A percentile compares a stretch with the other conserved stretches of the same genome.
These are phyloP conservation scores for Polyplosphaeria fusca DNA, from an alignment of 495 filamentous ascomycete genomes.

Conservation along the genomic window DNA sequence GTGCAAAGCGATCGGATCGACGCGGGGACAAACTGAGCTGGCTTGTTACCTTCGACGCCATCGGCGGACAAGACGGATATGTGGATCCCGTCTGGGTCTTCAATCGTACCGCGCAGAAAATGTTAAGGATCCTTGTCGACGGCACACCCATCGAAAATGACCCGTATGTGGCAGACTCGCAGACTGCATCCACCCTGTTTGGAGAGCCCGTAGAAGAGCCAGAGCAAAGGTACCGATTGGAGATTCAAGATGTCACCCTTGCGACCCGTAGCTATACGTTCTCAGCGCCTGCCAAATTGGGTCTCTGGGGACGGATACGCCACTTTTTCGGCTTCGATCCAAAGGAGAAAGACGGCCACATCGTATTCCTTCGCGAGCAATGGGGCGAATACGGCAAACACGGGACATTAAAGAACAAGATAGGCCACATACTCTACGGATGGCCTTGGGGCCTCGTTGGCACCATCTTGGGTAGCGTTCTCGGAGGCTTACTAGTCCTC, in stretches of 20 bases:
- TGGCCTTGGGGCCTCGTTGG: slow-evolving; percentile 6
- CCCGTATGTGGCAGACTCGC: neutral
- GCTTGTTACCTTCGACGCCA: slow-evolving; percentile 19
- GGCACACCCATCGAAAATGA: neutral
- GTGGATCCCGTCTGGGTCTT: neutral
- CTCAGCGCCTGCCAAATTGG: neutral
- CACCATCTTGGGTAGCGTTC: neutral
- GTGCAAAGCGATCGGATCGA: neutral
- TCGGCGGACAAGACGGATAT: slow-evolving; percentile 4
- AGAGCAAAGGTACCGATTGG: slow-evolving; percentile 1
- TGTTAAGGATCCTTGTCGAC: slow-evolving; percentile 11
- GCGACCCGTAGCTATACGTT: slow-evolving; percentile 13
- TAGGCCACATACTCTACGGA: slow-evolving; percentile 1
- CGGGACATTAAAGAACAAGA: slow-evolving; percentile 4
- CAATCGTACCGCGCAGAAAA: slow-evolving; percentile 7
- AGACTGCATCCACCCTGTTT: slow-evolving; percentile 4
- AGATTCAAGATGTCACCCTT: slow-evolving; percentile 1
- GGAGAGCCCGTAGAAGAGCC: neutral
- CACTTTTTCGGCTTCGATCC: slow-evolving; percentile 13
- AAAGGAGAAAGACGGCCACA: slow-evolving; percentile 4
- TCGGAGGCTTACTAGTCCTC: slow-evolving; percentile 6
- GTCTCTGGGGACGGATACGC: slow-evolving; percentile 3
- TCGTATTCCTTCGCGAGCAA: slow-evolving; percentile 10
- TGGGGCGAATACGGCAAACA: slow-evolving; percentile 17
- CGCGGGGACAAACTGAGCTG: neutral